Base-by-base conservation (phyloP, 768 basidiomycete species). In the Trametes villosa region DNA sequence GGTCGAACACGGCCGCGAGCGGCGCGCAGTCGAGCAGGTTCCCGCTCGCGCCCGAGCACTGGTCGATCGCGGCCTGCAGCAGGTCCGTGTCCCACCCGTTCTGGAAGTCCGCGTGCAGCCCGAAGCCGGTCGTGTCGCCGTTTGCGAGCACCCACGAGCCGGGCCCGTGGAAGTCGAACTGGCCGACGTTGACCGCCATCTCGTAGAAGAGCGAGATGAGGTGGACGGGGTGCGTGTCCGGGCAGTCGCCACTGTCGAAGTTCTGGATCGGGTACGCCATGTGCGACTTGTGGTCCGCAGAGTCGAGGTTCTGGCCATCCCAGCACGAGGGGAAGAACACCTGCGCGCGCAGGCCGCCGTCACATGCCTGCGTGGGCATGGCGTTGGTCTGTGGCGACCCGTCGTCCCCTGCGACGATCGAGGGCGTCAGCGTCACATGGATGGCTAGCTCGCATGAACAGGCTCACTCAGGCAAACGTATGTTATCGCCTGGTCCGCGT, bases 301-400 rank as follows among this genome's bases (percentile, higher is more conserved):
- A 73, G 64, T 79, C 75, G 31, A 77, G 64, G 65, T 78, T 73
- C 48, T 66, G 57, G 36, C 78, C 78, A 57, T 79, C 73, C 78
- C 77, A 78, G 71, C 74, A 77, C 27, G 63, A 59, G 18, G 69
- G 72, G 68, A 77, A 72, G 60, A 74, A 71, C 0, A 74, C 42
- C 52, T 74, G 74, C 2, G 67, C 68, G 27, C 72, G 67, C 44
- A 73, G 62, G 11, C 72, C 72, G 36, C 65, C 53, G 17, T 68
- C 62, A 47, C 74, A 75, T 7, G 48, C 49, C 41, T 65, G 67
- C 31, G 47, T 33, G 29, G 59, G 58, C 48, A 67, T 53, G 49
- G 60, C 40, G 31, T 62, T 56, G 18, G 59, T 59, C 55, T 68
- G 59, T 22, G 63, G 61, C 29, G 62, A 64, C 20, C 57, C 65